Evolutionary conservation across 257 asterid species (phyloP).

Genomic region (Nicotiana sylvestris): DNA sequence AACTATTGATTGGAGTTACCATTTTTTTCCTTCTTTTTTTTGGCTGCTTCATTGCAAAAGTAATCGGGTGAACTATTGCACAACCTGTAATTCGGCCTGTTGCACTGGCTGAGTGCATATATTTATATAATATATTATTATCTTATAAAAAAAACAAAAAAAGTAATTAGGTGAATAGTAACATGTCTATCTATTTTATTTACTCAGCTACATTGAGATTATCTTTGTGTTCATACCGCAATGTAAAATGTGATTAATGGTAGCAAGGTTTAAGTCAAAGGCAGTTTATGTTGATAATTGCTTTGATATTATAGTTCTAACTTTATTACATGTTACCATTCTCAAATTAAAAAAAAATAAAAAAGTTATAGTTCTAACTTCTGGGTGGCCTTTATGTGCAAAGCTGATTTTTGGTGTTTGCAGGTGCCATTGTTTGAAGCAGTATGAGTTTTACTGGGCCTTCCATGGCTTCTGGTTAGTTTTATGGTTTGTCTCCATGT

Average conservation of each 20-base stretch:
- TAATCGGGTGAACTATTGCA: too few species aligned
- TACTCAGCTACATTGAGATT: neutral
- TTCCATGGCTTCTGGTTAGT: conserved; percentile 63
- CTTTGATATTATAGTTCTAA: neutral
- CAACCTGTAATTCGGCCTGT: too few species aligned
- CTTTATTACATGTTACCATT: too few species aligned
- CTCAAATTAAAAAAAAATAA: too few species aligned
- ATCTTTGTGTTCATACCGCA: neutral
- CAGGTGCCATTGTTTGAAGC: conserved; percentile 20
- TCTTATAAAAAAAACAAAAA: too few species aligned
- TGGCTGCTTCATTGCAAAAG: too few species aligned
- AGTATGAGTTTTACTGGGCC: conserved; percentile 65
- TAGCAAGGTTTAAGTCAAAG: neutral
- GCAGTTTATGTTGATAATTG: neutral
- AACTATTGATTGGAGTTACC: too few species aligned
- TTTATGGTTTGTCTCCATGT: conserved; percentile 5
- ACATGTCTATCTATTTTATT: neutral
- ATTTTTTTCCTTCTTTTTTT: too few species aligned
- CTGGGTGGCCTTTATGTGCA: neutral
- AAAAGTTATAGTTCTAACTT: neutral
- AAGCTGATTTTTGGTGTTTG: conserved; percentile 5
- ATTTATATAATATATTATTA: too few species aligned
- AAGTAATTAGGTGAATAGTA: too few species aligned
- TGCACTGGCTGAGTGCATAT: too few species aligned
- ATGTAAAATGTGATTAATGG: neutral